Evolutionary conservation across 2,329 filamentous ascomycete genomes (phyloP).

Genomic region (Diaporthe ampelina): DNA sequence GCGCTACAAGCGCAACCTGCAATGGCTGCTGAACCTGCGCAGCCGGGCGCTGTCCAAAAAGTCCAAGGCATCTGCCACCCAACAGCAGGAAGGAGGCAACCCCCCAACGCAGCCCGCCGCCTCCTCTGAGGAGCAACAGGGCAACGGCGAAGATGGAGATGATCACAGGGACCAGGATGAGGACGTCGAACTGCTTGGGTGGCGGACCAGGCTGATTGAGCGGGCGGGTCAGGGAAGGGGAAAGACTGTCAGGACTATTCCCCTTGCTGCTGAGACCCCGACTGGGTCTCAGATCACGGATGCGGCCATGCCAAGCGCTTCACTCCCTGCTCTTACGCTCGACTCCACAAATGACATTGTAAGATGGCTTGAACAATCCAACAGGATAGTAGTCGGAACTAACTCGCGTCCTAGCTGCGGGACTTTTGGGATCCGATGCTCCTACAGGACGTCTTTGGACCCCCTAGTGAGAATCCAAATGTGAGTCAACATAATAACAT

Average conservation of each 20-base stretch:
- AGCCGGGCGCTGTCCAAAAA: conserved; percentile 16
- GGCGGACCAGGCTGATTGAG: conserved; percentile 34
- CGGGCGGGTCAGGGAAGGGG: conserved; percentile 22
- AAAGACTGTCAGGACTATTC: conserved; percentile 29
- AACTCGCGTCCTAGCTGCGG: neutral
- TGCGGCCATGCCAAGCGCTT: neutral
- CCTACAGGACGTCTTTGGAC: conserved; percentile 12
- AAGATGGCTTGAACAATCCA: neutral
- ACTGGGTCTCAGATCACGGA: neutral
- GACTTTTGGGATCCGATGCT: conserved; percentile 19
- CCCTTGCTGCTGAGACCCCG: conserved; percentile 7
- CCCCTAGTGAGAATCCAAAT: neutral
- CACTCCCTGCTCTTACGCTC: neutral
- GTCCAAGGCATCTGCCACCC: neutral
- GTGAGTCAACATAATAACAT: neutral
- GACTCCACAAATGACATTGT: conserved; percentile 9
- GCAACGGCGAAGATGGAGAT: neutral
- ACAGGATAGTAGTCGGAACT: neutral
- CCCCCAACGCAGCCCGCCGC: neutral
- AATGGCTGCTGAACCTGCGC: conserved; percentile 27
- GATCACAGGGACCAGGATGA: conserved; percentile 23
- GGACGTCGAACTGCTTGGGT: conserved; percentile 26
- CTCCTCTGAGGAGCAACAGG: neutral
- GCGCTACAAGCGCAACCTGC: conserved; percentile 33
- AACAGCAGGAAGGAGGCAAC: neutral